Percentiles rank a stretch among this genome's conserved stretches.
These are phyloP conservation scores for Pestalotiopsis sp. DNA, from an alignment of 2,329 filamentous ascomycete genomes.

Conservation along the genomic window DNA sequence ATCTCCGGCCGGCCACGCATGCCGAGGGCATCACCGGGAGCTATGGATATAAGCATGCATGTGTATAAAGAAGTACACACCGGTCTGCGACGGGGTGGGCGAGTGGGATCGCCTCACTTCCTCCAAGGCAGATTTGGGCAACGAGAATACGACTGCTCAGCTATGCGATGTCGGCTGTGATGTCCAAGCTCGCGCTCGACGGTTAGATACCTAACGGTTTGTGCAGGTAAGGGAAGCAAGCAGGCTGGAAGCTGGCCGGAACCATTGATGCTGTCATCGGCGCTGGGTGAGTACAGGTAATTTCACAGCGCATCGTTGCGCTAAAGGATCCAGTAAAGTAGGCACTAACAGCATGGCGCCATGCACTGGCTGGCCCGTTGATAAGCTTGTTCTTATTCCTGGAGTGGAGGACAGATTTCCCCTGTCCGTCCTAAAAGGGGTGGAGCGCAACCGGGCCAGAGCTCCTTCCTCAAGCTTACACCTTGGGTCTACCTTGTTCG, in stretches of 20 bases:
- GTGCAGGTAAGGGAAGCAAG: background rate
- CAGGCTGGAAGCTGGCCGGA: background rate
- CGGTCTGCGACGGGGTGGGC: conserved; percentile 15
- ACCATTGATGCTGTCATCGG: conserved; percentile 3
- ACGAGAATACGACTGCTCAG: conserved; percentile 2
- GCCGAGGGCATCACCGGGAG: conserved; percentile 44
- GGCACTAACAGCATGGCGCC: conserved; percentile 1
- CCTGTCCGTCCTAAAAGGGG: background rate
- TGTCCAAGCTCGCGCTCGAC: background rate
- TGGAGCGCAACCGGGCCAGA: background rate
- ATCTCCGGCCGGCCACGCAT: conserved; percentile 36
- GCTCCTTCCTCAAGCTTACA: too few relatives aligned
- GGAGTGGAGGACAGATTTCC: conserved; percentile 4
- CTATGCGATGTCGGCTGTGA: conserved; percentile 1
- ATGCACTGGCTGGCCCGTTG: background rate
- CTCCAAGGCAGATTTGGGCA: conserved; percentile 6
- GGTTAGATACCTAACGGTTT: background rate
- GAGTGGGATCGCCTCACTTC: conserved; percentile 16
- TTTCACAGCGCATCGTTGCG: background rate
- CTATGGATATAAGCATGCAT: conserved; percentile 35
- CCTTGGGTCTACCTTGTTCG: too few relatives aligned
- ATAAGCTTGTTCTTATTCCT: background rate
- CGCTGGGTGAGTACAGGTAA: background rate
- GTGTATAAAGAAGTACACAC: conserved; percentile 24
- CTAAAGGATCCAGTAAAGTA: background rate